These are phyloP conservation scores for Candida tunisiensis DNA, from an alignment of 1,139 yeast genomes.

Conservation along the genomic window DNA sequence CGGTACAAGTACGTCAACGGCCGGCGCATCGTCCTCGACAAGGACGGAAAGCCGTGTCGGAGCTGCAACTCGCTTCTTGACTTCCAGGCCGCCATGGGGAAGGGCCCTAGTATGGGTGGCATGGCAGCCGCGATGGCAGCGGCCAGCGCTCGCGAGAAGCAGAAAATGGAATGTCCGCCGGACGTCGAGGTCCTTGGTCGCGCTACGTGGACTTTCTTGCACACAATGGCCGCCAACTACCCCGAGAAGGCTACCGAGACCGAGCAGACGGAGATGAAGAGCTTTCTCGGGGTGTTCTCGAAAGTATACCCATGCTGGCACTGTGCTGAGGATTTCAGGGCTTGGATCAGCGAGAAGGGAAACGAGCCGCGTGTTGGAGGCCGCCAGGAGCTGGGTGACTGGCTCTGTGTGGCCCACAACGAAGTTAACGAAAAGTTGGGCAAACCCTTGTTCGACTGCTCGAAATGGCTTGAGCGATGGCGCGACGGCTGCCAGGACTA, in stretches of 20 bases:
- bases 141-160: slow-evolving; percentile 1
- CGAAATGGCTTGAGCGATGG: slow-evolving; percentile 90
- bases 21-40: slow-evolving; percentile 57
- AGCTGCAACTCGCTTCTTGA: slow-evolving; percentile 67
- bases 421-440: slow-evolving; percentile 74
- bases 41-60: slow-evolving; percentile 91
- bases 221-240: slow-evolving; percentile 78
- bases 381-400: slow-evolving; percentile 67
- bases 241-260: slow-evolving; percentile 48
- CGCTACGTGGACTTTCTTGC: slow-evolving; percentile 86
- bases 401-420: slow-evolving; percentile 95
- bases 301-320: slow-evolving; percentile 87
- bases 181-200: slow-evolving; percentile 71
- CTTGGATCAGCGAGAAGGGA: slow-evolving; percentile 31
- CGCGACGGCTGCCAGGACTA: slow-evolving; percentile 24
- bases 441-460: slow-evolving; percentile 73
- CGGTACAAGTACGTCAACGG: slow-evolving; percentile 31
- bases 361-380: slow-evolving; percentile 51
- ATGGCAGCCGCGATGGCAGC: slow-evolving; percentile 1
- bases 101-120: neutral
- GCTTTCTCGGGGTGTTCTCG: slow-evolving; percentile 56
- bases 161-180: slow-evolving; percentile 48
- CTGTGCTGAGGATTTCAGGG: slow-evolving; percentile 75
- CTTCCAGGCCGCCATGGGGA: slow-evolving; percentile 27
- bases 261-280: slow-evolving; percentile 56